Percentiles rank a stretch among this genome's conserved stretches.
Conservation (phyloP, 257 asterid genomes). For the Solanum gandarillasii region DNA sequence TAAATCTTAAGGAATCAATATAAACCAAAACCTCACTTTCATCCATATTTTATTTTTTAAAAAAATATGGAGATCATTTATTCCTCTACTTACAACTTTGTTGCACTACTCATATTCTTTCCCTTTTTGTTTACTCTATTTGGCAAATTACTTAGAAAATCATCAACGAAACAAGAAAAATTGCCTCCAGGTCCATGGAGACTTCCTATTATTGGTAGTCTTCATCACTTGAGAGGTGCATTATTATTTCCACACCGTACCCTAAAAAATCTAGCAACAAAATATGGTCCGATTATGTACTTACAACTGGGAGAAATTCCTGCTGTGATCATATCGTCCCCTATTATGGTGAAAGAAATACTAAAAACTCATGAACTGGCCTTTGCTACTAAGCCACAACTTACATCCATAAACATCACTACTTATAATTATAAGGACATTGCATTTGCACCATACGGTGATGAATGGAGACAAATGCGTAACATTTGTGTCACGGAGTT, state of each 20-base stretch:
- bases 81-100: background rate
- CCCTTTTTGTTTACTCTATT: background rate
- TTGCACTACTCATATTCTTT: background rate
- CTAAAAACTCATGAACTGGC: slow-evolving; percentile 21
- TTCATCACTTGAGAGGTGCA: slow-evolving; percentile 3
- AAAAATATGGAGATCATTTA: background rate
- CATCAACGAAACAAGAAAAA: background rate
- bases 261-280: background rate
- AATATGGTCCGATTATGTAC: background rate
- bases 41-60: background rate
- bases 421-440: slow-evolving; percentile 17
- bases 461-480: slow-evolving; percentile 12
- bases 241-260: background rate
- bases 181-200: slow-evolving; percentile 29
- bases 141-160: background rate
- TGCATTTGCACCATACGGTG: slow-evolving; percentile 10
- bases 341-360: background rate
- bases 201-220: slow-evolving; percentile 23
- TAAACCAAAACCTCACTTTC: background rate
- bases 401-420: slow-evolving; percentile 10
- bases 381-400: slow-evolving; percentile 24
- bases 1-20: background rate
- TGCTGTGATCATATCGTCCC: background rate
- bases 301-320: background rate
- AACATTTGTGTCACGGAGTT: background rate